A percentile compares a stretch with the other conserved stretches of the same genome.
Evolutionary conservation across 768 basidiomycete species (phyloP).

Genomic region (Psilocybe cyanescens): DNA sequence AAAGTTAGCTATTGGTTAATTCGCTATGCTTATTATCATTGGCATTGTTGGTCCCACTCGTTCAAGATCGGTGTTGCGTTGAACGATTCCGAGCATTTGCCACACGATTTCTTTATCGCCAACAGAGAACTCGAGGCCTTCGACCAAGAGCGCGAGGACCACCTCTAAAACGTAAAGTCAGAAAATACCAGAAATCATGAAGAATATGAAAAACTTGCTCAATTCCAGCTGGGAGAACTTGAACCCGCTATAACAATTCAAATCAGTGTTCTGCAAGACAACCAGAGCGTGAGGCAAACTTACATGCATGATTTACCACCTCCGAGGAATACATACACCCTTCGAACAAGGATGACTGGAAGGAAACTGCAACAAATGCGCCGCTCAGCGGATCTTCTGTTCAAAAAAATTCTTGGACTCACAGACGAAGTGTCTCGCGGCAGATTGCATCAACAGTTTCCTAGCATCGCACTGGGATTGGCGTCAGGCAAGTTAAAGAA

Average conservation of each 20-base stretch:
- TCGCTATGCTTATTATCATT: background rate
- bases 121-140: constrained; percentile 21
- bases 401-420: background rate
- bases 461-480: background rate
- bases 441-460: constrained; percentile 40
- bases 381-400: background rate
- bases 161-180: constrained; percentile 21
- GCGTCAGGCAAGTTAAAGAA: background rate
- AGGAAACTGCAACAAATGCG: constrained; percentile 27
- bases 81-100: constrained; percentile 25
- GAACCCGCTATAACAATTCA: constrained; percentile 12
- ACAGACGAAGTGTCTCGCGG: constrained; percentile 42
- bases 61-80: constrained; percentile 16
- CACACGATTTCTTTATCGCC: constrained; percentile 23
- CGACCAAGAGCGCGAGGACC: constrained; percentile 22
- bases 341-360: constrained; percentile 18
- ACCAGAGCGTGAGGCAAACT: constrained; percentile 13
- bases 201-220: constrained; percentile 34
- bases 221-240: constrained; percentile 57
- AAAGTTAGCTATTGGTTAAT: background rate
- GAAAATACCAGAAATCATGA: background rate
- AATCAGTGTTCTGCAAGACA: background rate
- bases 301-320: constrained; percentile 48
- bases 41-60: background rate
- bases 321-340: constrained; percentile 36